phyloP scores from a whole-genome alignment of 129 eudicot species.

The Escallonia rubra region DNA sequence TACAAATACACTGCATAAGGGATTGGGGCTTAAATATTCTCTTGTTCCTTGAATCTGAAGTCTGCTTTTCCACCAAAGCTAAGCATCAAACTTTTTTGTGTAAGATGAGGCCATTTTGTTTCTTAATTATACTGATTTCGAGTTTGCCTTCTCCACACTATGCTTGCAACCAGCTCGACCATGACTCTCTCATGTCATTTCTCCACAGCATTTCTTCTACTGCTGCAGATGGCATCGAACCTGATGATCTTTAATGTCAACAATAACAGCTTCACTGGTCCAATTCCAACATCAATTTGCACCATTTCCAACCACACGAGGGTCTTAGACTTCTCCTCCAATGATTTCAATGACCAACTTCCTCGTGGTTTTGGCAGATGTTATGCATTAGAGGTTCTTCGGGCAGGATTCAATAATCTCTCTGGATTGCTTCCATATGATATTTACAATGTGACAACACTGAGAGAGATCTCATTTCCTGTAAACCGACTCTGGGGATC shows the following conservation, averaged over 20 bases:
- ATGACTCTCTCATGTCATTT: not conserved
- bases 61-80: too few relatives aligned
- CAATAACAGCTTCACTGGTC: conserved; percentile 4
- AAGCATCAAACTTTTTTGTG: too few relatives aligned
- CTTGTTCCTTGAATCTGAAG: too few relatives aligned
- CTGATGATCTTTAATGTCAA: not conserved
- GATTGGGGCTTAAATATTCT: too few relatives aligned
- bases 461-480: not conserved
- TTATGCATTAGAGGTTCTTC: not conserved
- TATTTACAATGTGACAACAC: not conserved
- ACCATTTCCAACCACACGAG: not conserved
- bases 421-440: not conserved
- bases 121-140: not conserved
- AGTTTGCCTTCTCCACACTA: not conserved
- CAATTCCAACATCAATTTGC: conserved; percentile 2
- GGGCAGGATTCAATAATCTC: conserved; percentile 3
- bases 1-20: too few relatives aligned
- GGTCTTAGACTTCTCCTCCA: conserved; percentile 2
- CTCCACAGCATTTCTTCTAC: too few relatives aligned
- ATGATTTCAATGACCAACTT: conserved; percentile 1
- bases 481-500: not conserved
- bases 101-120: not conserved
- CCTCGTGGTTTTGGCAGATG: conserved; percentile 4
- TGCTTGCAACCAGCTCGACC: conserved; percentile 6
- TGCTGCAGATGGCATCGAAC: not conserved